These are phyloP conservation scores for Bathelium albidoporum DNA, from an alignment of 495 filamentous ascomycete species.

Conservation along the genomic window DNA sequence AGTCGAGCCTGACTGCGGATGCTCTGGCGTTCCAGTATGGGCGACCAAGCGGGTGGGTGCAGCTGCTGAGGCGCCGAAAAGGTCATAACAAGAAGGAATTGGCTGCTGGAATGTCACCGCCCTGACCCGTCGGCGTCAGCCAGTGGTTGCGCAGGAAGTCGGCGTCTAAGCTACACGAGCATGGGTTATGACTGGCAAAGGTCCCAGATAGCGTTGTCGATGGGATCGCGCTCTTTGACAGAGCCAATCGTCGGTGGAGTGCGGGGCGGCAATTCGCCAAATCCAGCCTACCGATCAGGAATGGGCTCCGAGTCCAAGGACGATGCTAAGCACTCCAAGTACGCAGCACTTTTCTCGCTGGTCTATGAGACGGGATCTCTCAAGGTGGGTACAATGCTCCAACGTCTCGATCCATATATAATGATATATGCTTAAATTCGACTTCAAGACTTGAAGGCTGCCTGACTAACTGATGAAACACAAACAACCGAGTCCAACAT, in stretches of 20 bases:
- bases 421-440: background rate
- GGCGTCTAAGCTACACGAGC: background rate
- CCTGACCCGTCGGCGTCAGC: background rate
- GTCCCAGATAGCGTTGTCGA: background rate
- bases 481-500: conserved; percentile 80
- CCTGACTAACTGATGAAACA: conserved; percentile 78
- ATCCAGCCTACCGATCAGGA: background rate
- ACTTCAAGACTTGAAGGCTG: background rate
- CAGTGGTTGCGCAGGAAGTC: background rate
- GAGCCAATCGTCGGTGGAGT: background rate
- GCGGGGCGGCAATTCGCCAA: conserved; percentile 5
- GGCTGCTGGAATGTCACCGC: conserved; percentile 1
- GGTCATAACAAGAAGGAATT: background rate
- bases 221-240: background rate
- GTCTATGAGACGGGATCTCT: no score
- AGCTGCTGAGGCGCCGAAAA: background rate
- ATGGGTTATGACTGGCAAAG: conserved; percentile 5
- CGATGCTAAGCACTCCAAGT: background rate
- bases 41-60: background rate
- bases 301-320: background rate
- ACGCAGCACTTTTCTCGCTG: background rate
- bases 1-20: background rate
- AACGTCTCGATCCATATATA: background rate
- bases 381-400: background rate
- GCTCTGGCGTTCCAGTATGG: background rate